Percentiles rank a stretch among this genome's conserved stretches.
Conservation (phyloP, 805 yeast species). For the Saccharomyces cerevisiae region DNA sequence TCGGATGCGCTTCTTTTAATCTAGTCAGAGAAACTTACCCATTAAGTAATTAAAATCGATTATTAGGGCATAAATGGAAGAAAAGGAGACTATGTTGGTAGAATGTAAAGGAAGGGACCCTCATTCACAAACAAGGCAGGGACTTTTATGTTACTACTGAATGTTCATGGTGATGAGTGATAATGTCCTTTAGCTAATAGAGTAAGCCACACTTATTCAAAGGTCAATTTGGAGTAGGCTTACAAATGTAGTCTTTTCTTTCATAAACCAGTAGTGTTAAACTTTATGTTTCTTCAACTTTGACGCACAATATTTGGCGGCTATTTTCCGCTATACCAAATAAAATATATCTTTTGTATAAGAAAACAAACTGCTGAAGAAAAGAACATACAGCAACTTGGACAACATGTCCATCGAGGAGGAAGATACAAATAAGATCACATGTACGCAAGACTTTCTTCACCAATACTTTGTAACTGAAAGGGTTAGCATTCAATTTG, state of each 20-base stretch:
- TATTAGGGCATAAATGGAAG: background rate
- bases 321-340: background rate
- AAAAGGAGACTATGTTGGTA: background rate
- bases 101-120: too few species aligned
- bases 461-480: slow-evolving; percentile 2
- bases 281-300: background rate
- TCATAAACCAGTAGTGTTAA: background rate
- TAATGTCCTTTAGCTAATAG: background rate
- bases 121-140: too few species aligned
- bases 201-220: background rate
- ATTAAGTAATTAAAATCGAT: background rate
- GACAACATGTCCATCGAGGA: background rate
- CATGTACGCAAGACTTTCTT: slow-evolving; percentile 3
- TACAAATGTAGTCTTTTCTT: background rate
- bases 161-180: too few species aligned
- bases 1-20: background rate
- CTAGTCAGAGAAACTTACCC: background rate
- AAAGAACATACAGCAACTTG: background rate
- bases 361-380: background rate
- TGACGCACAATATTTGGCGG: background rate
- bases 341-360: background rate
- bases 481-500: background rate
- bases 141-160: background rate
- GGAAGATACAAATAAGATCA: background rate
- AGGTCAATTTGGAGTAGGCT: background rate